phyloP scores from a whole-genome alignment of 2,329 filamentous ascomycete genomes.

The Seiridium cupressi region DNA sequence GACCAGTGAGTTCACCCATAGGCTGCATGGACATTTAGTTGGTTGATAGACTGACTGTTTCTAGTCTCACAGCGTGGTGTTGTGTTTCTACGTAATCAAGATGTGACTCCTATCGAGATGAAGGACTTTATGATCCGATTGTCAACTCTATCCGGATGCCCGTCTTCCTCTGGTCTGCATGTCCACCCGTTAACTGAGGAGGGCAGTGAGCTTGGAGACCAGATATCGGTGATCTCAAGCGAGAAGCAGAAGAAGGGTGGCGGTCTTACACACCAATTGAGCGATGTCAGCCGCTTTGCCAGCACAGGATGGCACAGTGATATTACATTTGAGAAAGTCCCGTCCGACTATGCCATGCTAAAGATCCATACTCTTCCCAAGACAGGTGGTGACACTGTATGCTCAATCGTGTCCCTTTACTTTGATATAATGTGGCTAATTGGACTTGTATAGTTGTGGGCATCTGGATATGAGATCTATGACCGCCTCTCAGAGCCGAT shows the following conservation, averaged over 20 bases:
- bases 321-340: slow-evolving; percentile 52
- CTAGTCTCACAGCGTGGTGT: slow-evolving; percentile 46
- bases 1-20: slow-evolving; percentile 19
- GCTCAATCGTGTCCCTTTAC: slow-evolving; percentile 10
- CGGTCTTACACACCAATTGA: slow-evolving; percentile 48
- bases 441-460: slow-evolving; percentile 36
- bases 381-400: slow-evolving; percentile 42
- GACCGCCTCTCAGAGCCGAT: slow-evolving; percentile 50
- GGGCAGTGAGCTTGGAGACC: slow-evolving; percentile 49
- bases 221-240: slow-evolving; percentile 56
- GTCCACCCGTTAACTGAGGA: slow-evolving; percentile 54
- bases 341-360: slow-evolving; percentile 52
- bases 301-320: slow-evolving; percentile 51
- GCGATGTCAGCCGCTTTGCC: slow-evolving; percentile 47
- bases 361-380: slow-evolving; percentile 46
- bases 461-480: slow-evolving; percentile 51
- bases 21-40: background rate
- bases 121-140: slow-evolving; percentile 43
- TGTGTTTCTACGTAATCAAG: slow-evolving; percentile 48
- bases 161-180: slow-evolving; percentile 48
- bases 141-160: slow-evolving; percentile 42
- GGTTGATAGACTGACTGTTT: background rate
- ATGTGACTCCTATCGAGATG: slow-evolving; percentile 42
- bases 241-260: slow-evolving; percentile 54
- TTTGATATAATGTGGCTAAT: background rate